phyloP scores from a whole-genome alignment of 192 early-diverging fungal genomes.

The Coemansia sp. region DNA sequence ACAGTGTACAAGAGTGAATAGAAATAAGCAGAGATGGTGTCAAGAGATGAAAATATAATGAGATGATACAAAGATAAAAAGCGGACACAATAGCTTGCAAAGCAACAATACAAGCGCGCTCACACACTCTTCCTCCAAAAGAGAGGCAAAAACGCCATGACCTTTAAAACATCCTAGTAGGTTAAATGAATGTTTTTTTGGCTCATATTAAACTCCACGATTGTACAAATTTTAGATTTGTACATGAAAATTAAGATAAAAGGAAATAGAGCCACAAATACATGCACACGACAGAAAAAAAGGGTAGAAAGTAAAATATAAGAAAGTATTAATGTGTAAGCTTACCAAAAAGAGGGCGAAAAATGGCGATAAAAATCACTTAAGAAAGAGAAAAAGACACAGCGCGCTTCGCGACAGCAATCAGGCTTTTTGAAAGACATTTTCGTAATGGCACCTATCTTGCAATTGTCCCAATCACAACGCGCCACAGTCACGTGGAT shows the following conservation, averaged over 20 bases:
- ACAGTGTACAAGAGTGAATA: conserved; percentile 5
- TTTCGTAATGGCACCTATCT: conserved; percentile 1
- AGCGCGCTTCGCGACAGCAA: neutral
- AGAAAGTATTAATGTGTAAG: conserved; percentile 12
- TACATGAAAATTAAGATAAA: neutral
- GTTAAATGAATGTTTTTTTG: neutral
- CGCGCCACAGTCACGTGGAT: conserved; percentile 4
- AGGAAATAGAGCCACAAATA: conserved; percentile 1
- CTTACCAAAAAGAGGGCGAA: conserved; percentile 31
- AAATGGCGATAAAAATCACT: conserved; percentile 9
- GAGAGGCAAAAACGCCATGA: neutral
- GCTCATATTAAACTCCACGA: neutral
- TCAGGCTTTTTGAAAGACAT: neutral
- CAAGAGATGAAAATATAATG: neutral
- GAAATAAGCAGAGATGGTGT: neutral
- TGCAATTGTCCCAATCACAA: conserved; percentile 4
- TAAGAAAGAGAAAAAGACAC: conserved; percentile 9
- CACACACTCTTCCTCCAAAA: neutral
- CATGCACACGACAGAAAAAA: conserved; percentile 10
- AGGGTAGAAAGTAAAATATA: conserved; percentile 5
- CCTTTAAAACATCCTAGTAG: neutral
- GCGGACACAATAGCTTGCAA: neutral
- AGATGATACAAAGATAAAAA: neutral
- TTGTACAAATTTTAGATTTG: neutral
- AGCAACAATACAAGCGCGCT: neutral